phyloP scores from a whole-genome alignment of 2,329 filamentous ascomycete species.

The Trichoderma sp. region DNA sequence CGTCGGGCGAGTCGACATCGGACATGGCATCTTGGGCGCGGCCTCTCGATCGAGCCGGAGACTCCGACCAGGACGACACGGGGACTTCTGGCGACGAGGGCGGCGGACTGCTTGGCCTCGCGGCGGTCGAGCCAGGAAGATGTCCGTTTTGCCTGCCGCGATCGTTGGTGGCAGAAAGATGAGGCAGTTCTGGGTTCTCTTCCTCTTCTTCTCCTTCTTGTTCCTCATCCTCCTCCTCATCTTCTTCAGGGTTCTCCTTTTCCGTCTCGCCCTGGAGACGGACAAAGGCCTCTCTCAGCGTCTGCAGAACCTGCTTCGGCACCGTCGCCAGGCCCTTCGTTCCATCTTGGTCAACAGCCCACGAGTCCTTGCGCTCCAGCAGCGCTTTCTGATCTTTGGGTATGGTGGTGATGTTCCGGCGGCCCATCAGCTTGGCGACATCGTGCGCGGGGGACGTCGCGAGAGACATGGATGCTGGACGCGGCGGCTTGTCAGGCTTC shows the following conservation, averaged over 20 bases:
- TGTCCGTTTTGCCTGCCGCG: not conserved
- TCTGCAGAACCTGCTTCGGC: conserved; percentile 43
- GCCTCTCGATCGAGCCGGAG: conserved; percentile 28
- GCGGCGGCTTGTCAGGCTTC: not conserved
- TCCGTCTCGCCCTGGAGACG: conserved; percentile 16
- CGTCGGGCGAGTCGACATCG: not conserved
- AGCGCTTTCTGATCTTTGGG: conserved; percentile 46
- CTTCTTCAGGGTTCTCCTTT: not conserved
- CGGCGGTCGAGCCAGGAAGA: not conserved
- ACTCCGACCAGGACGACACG: conserved; percentile 24
- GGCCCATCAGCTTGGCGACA: conserved; percentile 35
- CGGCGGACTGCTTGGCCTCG: conserved; percentile 7
- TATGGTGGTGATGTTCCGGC: conserved; percentile 39
- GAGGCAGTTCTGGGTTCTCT: not conserved
- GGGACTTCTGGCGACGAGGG: conserved; percentile 21
- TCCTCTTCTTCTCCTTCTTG: not conserved
- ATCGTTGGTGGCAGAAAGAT: not conserved
- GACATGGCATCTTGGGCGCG: not conserved
- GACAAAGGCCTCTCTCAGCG: conserved; percentile 36
- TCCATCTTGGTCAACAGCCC: conserved; percentile 39
- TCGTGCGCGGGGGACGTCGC: conserved; percentile 33
- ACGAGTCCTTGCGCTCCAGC: conserved; percentile 42
- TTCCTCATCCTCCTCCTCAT: conserved; percentile 13
- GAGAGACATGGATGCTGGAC: conserved; percentile 33
- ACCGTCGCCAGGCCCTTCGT: conserved; percentile 39